These are phyloP conservation scores for Digitaria exilis DNA, from an alignment of 202 grass and related monocot species.

Conservation along the genomic window DNA sequence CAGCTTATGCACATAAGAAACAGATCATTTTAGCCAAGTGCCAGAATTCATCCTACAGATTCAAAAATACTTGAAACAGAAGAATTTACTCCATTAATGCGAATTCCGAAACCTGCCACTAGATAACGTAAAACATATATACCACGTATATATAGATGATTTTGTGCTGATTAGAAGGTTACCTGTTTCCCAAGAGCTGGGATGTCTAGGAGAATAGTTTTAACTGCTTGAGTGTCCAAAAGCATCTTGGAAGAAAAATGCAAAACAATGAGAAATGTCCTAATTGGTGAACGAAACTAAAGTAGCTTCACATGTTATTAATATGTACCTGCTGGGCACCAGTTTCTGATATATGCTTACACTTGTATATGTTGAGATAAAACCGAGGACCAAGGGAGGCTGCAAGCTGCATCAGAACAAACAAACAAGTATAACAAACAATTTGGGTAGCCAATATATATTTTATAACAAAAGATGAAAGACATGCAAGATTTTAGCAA, in stretches of 20 bases:
- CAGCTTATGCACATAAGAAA: constrained; percentile 10
- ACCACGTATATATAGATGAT: constrained; percentile 25
- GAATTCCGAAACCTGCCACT: background rate
- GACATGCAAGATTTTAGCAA: constrained; percentile 15
- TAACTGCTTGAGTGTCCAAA: constrained; percentile 96
- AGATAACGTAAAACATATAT: background rate
- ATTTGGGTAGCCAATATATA: constrained; percentile 12
- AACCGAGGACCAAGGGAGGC: constrained; percentile 97
- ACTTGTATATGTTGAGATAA: constrained; percentile 99
- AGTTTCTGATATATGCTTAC: constrained; percentile 99
- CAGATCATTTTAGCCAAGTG: constrained; percentile 14
- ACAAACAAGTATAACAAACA: constrained; percentile 29
- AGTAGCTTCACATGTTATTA: constrained; percentile 6
- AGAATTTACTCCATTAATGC: background rate
- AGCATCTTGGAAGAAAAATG: constrained; percentile 71
- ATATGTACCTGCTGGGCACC: constrained; percentile 86
- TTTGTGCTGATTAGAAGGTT: constrained; percentile 32
- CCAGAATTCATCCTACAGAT: constrained; percentile 28
- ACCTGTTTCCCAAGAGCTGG: constrained; percentile 97
- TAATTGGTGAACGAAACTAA: constrained; percentile 17
- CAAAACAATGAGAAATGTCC: constrained; percentile 37
- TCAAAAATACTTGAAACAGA: constrained; percentile 37
- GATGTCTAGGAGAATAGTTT: constrained; percentile 92
- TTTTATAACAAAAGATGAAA: constrained; percentile 19
- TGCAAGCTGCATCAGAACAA: constrained; percentile 72